Percentiles rank a stretch among this genome's conserved stretches.
Evolutionary conservation across 2,329 filamentous ascomycete species (phyloP).

Genomic region (Didymella pomorum): DNA sequence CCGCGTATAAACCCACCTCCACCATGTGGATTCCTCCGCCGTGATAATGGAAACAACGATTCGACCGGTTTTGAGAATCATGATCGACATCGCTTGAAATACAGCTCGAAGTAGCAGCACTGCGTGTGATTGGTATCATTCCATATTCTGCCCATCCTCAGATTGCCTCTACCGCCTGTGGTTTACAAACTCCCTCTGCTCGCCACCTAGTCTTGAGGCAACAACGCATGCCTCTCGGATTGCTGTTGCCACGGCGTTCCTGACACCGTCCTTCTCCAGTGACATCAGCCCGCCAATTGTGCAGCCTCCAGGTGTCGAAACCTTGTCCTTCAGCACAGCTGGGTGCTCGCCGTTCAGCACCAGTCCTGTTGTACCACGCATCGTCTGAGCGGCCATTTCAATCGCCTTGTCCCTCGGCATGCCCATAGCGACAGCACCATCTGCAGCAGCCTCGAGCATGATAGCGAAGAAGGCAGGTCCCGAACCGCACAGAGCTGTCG

Average conservation of each 20-base stretch:
- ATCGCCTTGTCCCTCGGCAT: slow-evolving; percentile 75
- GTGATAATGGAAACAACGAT: too few relatives aligned
- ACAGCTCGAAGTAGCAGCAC: too few relatives aligned
- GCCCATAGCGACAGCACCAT: slow-evolving; percentile 82
- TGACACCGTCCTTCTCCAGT: slow-evolving; percentile 75
- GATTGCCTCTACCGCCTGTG: slow-evolving; percentile 45
- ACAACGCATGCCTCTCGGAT: slow-evolving; percentile 75
- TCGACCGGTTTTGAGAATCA: too few relatives aligned
- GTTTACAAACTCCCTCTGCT: slow-evolving; percentile 56
- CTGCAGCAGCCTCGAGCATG: slow-evolving; percentile 76
- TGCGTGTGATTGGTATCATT: background rate
- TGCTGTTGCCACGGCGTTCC: slow-evolving; percentile 72
- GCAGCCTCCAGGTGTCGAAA: slow-evolving; percentile 79
- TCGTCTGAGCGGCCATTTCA: slow-evolving; percentile 80
- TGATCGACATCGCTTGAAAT: too few relatives aligned
- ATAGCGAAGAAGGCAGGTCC: slow-evolving; percentile 80
- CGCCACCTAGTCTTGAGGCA: slow-evolving; percentile 70
- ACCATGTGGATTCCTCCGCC: too few relatives aligned
- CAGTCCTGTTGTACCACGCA: slow-evolving; percentile 75
- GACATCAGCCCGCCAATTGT: slow-evolving; percentile 78
- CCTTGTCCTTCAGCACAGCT: slow-evolving; percentile 75
- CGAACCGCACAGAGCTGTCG: slow-evolving; percentile 76
- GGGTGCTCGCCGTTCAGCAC: slow-evolving; percentile 78
- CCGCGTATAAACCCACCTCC: slow-evolving; percentile 25
- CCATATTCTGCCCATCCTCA: background rate